phyloP scores from a whole-genome alignment of 1,284 basidiomycete genomes.

The Fistulina hepatica region DNA sequence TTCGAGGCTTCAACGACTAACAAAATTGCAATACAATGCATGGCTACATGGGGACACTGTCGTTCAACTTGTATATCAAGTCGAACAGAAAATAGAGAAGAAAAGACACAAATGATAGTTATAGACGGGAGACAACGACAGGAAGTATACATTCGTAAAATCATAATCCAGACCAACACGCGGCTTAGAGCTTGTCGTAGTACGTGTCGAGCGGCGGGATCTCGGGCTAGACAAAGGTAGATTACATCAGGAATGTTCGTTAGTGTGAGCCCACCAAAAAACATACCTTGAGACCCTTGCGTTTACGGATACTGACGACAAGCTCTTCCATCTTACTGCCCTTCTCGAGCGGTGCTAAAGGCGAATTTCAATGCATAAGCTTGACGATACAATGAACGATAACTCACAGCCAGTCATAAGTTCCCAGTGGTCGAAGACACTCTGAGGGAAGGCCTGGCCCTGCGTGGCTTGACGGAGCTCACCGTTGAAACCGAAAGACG shows the following conservation, averaged over 20 bases:
- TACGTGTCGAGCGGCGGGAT: slow-evolving; percentile 79
- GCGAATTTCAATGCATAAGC: too few relatives aligned
- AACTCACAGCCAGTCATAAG: slow-evolving; percentile 78
- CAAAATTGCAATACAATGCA: too few relatives aligned
- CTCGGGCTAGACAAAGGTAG: slow-evolving; percentile 46
- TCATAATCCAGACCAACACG: too few relatives aligned
- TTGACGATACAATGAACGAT: too few relatives aligned
- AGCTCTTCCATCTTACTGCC: slow-evolving; percentile 86
- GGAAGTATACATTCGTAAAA: too few relatives aligned
- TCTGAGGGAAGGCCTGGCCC: slow-evolving; percentile 98
- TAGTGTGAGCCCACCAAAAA: slow-evolving; percentile 1
- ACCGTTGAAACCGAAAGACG: slow-evolving; percentile 99
- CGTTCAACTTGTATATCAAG: too few relatives aligned
- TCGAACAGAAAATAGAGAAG: too few relatives aligned
- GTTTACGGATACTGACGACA: slow-evolving; percentile 72
- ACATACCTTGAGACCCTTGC: slow-evolving; percentile 86
- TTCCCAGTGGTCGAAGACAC: slow-evolving; percentile 91
- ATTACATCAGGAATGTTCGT: slow-evolving; percentile 10
- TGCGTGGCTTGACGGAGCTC: slow-evolving; percentile 88
- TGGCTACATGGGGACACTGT: too few relatives aligned
- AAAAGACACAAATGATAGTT: too few relatives aligned
- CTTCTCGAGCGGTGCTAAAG: slow-evolving; percentile 76
- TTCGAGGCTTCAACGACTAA: too few relatives aligned
- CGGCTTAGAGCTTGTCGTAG: slow-evolving; percentile 86
- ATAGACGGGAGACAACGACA: too few relatives aligned